phyloP scores from a whole-genome alignment of 495 filamentous ascomycete species.

The Daldinia bambusicola region DNA sequence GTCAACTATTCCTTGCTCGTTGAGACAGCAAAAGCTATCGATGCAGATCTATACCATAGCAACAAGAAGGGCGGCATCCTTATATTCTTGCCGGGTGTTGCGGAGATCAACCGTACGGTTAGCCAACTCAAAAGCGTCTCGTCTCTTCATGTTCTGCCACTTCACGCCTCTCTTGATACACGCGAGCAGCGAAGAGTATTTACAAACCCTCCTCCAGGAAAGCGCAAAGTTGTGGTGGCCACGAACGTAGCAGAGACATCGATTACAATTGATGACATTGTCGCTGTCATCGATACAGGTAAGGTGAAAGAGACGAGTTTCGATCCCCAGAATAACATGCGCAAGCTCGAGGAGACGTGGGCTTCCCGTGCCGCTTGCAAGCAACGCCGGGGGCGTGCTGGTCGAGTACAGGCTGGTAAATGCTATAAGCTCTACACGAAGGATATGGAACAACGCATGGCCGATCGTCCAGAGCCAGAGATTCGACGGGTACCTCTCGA shows the following conservation, averaged over 20 bases:
- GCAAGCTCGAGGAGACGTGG: constrained; percentile 93
- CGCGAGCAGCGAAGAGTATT: constrained; percentile 90
- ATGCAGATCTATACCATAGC: constrained; percentile 69
- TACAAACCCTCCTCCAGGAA: constrained; percentile 74
- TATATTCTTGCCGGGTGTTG: constrained; percentile 87
- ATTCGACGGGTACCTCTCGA: constrained; percentile 92
- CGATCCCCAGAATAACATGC: constrained; percentile 92
- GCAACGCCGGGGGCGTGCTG: constrained; percentile 93
- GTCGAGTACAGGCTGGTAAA: constrained; percentile 86
- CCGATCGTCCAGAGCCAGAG: constrained; percentile 89
- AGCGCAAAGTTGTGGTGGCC: constrained; percentile 89
- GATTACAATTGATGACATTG: constrained; percentile 96
- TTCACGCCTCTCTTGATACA: constrained; percentile 91
- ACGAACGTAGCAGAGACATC: constrained; percentile 99
- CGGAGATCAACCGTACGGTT: constrained; percentile 87
- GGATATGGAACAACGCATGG: constrained; percentile 85
- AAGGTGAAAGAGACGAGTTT: constrained; percentile 96
- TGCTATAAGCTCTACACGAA: constrained; percentile 97
- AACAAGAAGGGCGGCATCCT: constrained; percentile 83
- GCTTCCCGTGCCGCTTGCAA: constrained; percentile 95
- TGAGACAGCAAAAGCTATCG: constrained; percentile 80
- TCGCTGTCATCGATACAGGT: constrained; percentile 95
- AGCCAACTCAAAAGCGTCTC: constrained; percentile 74
- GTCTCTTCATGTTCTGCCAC: constrained; percentile 80
- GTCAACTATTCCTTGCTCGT: constrained; percentile 95